Evolutionary conservation across 805 yeast genomes (phyloP).

Genomic region (Metschnikowia baotianmanensis): DNA sequence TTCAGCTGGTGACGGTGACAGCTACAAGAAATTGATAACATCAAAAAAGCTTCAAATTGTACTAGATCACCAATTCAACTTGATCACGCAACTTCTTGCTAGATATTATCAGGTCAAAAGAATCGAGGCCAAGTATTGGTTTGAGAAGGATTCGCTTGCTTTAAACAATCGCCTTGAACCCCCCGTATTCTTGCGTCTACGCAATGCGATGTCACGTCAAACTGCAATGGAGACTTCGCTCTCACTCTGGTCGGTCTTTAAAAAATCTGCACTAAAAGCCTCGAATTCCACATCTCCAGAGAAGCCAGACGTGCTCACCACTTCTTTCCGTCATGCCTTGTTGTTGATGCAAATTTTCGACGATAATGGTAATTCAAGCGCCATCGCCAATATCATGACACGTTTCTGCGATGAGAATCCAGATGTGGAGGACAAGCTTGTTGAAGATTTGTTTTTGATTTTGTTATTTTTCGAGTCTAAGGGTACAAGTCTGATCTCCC

Average conservation of each 20-base stretch:
- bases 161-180: slow-evolving; percentile 55
- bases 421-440: slow-evolving; percentile 17
- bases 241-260: slow-evolving; percentile 9
- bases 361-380: slow-evolving; percentile 19
- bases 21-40: slow-evolving; percentile 56
- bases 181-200: slow-evolving; percentile 2
- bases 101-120: slow-evolving; percentile 82
- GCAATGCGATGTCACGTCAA: neutral
- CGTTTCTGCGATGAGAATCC: slow-evolving; percentile 23
- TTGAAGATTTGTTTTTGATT: slow-evolving; percentile 47
- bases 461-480: slow-evolving; percentile 36
- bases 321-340: slow-evolving; percentile 42
- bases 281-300: neutral
- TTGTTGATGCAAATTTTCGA: slow-evolving; percentile 50
- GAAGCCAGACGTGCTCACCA: slow-evolving; percentile 8
- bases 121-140: slow-evolving; percentile 56
- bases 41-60: slow-evolving; percentile 45
- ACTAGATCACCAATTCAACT: slow-evolving; percentile 61
- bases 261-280: slow-evolving; percentile 14
- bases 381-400: slow-evolving; percentile 51
- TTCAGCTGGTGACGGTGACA: slow-evolving; percentile 57
- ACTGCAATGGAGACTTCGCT: neutral
- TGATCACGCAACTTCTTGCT: slow-evolving; percentile 69
- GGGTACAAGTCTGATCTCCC: neutral
- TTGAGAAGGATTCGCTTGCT: slow-evolving; percentile 40